phyloP scores from a whole-genome alignment of 2,329 filamentous ascomycete species.

The Colletotrichum sublineola region DNA sequence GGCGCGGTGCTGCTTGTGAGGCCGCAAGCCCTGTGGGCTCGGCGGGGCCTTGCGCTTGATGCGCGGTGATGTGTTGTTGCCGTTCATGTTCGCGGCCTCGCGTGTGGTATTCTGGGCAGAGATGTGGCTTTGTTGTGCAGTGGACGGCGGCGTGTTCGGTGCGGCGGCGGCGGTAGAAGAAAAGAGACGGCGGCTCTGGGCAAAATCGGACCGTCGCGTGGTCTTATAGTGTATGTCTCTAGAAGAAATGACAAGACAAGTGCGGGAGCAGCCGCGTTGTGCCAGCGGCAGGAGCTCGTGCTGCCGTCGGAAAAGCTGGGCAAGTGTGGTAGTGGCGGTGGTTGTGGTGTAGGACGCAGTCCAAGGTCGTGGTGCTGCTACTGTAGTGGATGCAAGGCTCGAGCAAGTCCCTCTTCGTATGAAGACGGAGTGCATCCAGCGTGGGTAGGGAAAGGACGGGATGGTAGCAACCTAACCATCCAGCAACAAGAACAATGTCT shows the following conservation, averaged over 20 bases:
- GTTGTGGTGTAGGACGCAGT: slow-evolving; percentile 8
- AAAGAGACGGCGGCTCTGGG: slow-evolving; percentile 19
- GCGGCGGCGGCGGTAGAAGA: slow-evolving; percentile 7
- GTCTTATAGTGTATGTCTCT: slow-evolving; percentile 34
- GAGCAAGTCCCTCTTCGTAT: slow-evolving; percentile 37
- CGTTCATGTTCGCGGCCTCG: slow-evolving; percentile 57
- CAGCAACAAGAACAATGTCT: slow-evolving; percentile 17
- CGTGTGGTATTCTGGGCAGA: slow-evolving; percentile 14
- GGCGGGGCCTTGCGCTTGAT: slow-evolving; percentile 67
- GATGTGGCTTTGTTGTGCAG: slow-evolving; percentile 15
- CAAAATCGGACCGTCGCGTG: slow-evolving; percentile 18
- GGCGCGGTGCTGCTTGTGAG: slow-evolving; percentile 58
- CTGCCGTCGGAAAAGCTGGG: slow-evolving; percentile 28
- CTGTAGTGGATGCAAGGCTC: slow-evolving; percentile 38
- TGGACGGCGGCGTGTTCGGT: slow-evolving; percentile 11
- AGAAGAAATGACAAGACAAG: neutral
- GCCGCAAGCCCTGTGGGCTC: slow-evolving; percentile 55
- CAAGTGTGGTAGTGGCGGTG: slow-evolving; percentile 1
- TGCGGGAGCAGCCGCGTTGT: slow-evolving; percentile 37
- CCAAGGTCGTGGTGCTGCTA: slow-evolving; percentile 31
- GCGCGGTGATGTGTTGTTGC: slow-evolving; percentile 55
- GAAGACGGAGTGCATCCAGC: slow-evolving; percentile 41
- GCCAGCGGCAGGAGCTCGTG: slow-evolving; percentile 21
- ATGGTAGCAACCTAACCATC: slow-evolving; percentile 32
- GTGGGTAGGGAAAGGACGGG: slow-evolving; percentile 17